These are phyloP conservation scores for Breviolum minutum DNA, from an alignment of 73 alveolate genomes.

Conservation along the genomic window DNA sequence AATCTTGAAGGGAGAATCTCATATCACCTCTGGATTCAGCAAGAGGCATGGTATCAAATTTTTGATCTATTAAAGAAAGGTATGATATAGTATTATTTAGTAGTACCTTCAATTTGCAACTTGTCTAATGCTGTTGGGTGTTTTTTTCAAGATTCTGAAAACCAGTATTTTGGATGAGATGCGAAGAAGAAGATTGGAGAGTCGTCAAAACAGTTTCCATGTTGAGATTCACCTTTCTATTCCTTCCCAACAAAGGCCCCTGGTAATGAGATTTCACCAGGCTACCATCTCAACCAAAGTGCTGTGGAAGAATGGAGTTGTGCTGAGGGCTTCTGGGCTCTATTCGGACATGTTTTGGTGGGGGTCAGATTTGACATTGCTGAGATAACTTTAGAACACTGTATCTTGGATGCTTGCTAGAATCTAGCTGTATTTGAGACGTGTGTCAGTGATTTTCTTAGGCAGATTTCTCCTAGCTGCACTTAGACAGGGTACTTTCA, in stretches of 20 bases:
- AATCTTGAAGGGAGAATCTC: neutral
- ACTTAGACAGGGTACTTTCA: no score
- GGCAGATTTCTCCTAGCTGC: no score
- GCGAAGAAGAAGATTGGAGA: neutral
- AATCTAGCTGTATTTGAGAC: no score
- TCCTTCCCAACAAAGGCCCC: neutral
- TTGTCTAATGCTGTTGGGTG: neutral
- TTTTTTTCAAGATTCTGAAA: no score
- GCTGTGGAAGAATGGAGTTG: neutral
- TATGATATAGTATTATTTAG: neutral
- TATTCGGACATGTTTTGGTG: neutral
- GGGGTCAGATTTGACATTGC: no score
- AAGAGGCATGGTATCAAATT: neutral
- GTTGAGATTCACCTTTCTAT: no score
- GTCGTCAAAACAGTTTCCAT: neutral
- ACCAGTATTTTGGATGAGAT: neutral
- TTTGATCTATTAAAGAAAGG: neutral
- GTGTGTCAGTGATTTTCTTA: no score
- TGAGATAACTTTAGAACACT: no score
- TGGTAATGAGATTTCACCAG: neutral
- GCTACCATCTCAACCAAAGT: neutral
- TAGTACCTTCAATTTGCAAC: neutral
- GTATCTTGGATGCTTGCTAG: no score
- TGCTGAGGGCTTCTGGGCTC: constrained; percentile 7
- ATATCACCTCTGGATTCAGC: neutral